Evolutionary conservation across 352 stramenopile species (phyloP), one percentile per base, ranked within the genome.

Genomic region (Globisporangium splendens): DNA sequence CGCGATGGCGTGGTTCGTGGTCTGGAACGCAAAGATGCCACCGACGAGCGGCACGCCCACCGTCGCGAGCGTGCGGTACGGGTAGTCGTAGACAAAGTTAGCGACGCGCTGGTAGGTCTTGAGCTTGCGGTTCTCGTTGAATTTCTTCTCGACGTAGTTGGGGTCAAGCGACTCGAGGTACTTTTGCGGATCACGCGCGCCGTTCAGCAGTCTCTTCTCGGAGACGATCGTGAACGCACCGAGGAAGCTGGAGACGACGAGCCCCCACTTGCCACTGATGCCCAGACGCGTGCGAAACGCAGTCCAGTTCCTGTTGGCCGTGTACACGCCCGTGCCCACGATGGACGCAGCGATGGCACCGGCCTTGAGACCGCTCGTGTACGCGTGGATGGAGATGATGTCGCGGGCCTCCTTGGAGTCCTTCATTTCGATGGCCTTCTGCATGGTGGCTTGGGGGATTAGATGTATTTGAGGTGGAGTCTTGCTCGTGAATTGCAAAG

Each of bases 61-160:
- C 0, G 62, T 60, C 28, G 77, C 54, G 17, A 94, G 54, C n/a
- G 75, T 65, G 42, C 72, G 72, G 68, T 90, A 94, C 59, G 84
- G 84, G 66, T 92, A 76, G 59, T 94, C 84, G 67, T 91, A 91
- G 54, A 94, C 54, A 44, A 79, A 79, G 72, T 94, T 94, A 56
- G 82, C 82, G 10, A 63, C 46, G 14, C 72, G 71, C 59, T 94
- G 74, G 71, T 86, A 77, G 47, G 72, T 59, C 59, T 79, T 79
- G 44, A 92, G 73, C 20, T 57, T 46, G 20, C 68, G 72, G 41
- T 51, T 50, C 33, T 72, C 60, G 41, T 81, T 50, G 52, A 62
- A 41, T 52, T 72, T 58, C 7, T 62, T 22, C 48, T 75, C 66
- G 11, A 88, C 73, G 50, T 83, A 79, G 41, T 65, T 54, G 35